Base-by-base conservation (phyloP, 768 basidiomycete genomes). In the Sarcodon sp. region DNA sequence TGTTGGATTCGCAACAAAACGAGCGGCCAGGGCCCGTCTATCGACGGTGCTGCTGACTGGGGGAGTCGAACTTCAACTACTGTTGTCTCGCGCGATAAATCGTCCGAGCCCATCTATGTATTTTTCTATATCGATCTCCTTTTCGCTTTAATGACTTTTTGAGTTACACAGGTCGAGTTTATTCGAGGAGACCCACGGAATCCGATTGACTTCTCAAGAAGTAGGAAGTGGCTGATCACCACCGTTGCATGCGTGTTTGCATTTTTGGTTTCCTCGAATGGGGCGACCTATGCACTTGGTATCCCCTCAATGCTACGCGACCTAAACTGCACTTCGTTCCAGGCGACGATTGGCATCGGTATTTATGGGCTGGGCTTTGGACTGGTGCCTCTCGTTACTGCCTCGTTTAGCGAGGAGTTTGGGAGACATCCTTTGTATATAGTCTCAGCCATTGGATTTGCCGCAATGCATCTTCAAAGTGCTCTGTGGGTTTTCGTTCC, bases 401-500 rank as follows among this genome's bases (percentile, higher is more conserved):
- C 83, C 13, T 73, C 82, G 0, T 73, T 84, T 52, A 83, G 80
- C 56, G 83, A 86, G 56, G 83, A 86, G 55, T 77, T 83, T 49
- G 83, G 83, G 10, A 63, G 83, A 37, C 72, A 73, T 45, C 78
- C 75, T 1, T 51, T 85, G 1, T 84, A 82, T 52, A 57, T 79
- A 13, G 65, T 61, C 33, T 78, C 77, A 1, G 62, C 61, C 9
- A 54, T 73, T 27, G 68, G 73, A 8, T 79, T 80, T 54, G 54
- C 70, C 21, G 52, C 71, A 18, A 75, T 72, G 64, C 79, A 74
- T 54, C 52, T 80, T 50, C 68, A 58, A 53, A 54, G 62, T 63
- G 46, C 69, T 62, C 45, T 72, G 77, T 63, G 64, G 33, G 60
- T 54, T 33, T 15, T 34, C 13, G 21, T 43, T 36, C n/a, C 27